These are phyloP conservation scores for Calocybe gangraenosa DNA, from an alignment of 768 basidiomycete genomes.

Conservation along the genomic window DNA sequence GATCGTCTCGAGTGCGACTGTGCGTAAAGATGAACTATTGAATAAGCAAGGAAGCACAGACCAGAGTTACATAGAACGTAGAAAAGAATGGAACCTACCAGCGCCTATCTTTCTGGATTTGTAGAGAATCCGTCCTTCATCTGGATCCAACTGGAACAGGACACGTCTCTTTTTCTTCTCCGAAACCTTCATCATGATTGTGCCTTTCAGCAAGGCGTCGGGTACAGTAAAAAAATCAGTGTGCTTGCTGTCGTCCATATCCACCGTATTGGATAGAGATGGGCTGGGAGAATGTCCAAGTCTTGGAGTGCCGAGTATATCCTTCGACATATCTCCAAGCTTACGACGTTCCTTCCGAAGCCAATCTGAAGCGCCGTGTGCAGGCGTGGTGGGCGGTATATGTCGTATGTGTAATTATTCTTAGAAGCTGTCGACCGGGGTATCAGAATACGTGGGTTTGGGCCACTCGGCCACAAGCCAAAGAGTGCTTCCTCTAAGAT, in stretches of 20 bases:
- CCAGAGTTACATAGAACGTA: neutral
- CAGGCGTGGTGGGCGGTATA: neutral
- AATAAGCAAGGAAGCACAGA: too few species aligned
- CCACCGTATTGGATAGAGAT: too few species aligned
- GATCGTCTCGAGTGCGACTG: slow-evolving; percentile 84
- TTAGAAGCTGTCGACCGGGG: too few species aligned
- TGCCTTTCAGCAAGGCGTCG: slow-evolving; percentile 32
- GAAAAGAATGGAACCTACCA: slow-evolving; percentile 36
- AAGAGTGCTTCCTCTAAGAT: too few species aligned
- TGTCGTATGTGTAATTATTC: too few species aligned
- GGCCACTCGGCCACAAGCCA: too few species aligned
- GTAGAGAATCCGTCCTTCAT: slow-evolving; percentile 73
- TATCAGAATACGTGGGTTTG: too few species aligned
- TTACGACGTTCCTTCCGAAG: slow-evolving; percentile 4
- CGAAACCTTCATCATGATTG: slow-evolving; percentile 78
- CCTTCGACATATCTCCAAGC: neutral
- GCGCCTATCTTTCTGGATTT: slow-evolving; percentile 58
- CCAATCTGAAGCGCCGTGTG: slow-evolving; percentile 2
- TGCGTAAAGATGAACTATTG: too few species aligned
- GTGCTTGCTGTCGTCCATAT: too few species aligned
- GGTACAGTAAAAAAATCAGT: slow-evolving; percentile 7
- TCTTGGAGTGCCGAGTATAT: neutral
- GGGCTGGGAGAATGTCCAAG: neutral
- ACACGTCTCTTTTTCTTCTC: slow-evolving; percentile 67
- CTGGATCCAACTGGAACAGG: slow-evolving; percentile 67